Evolutionary conservation across 495 filamentous ascomycete genomes (phyloP), one percentile per base, ranked within the genome.

Genomic region (Hypoxylon fragiforme): DNA sequence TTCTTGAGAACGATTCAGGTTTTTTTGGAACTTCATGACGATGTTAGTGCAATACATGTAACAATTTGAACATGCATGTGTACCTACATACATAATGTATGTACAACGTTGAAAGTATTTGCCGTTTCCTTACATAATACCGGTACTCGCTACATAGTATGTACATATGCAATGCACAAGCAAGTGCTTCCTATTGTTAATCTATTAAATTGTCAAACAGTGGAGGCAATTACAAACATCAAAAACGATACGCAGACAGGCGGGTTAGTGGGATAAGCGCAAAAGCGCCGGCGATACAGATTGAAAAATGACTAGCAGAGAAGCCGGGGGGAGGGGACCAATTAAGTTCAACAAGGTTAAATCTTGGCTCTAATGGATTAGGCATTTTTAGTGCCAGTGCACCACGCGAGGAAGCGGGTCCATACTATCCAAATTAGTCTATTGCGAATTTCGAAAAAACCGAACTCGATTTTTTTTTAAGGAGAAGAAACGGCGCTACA

Each of bases 361-460:
- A 57, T 50, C 52, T 60, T 60, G 50, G 57, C 50, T 60, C 39
- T 28, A 50, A 50, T 28, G 40, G 57, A 50, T 53, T 43, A 28
- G 34, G 38, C 38, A n/a, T 7, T 38, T 56, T 48, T 56, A 62
- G 58, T 48, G 48, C 50, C 26, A 52, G 41, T 39, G 32, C 38
- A 45, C 42, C 48, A 49, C 43, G 44, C 32, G 43, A 22, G 28
- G 51, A 61, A 39, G n/a, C 47, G 51, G 57, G 51, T 47, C 46
- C 16, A 43, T 28, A 11, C 24, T 49, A 32, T 28, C 58, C 52
- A 9, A 52, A 62, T 62, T 52, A 26, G 52, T 56, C 43, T 15
- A 48, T n/a, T 37, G 36, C 44, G 39, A 53, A 56, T 62, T 57
- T 56, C 45, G n/a, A n/a, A n/a, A 40, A 47, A 37, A 31, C 41